Evolutionary conservation across 208 protist species (phyloP), one percentile per base, ranked within the genome.

Genomic region (Wallacemonas sp.): DNA sequence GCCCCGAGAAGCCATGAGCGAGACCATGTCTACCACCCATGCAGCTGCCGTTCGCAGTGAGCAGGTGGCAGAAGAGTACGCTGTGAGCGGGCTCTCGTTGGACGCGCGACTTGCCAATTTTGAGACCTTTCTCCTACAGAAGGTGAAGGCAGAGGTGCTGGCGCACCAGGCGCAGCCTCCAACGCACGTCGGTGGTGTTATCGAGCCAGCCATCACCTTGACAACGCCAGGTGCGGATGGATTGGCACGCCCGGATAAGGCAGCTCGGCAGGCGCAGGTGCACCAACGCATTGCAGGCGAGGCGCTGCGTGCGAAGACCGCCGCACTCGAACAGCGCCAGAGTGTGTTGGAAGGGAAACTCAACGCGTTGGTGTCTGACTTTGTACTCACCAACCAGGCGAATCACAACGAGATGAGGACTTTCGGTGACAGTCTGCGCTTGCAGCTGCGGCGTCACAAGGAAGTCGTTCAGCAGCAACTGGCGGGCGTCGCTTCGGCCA

Each of bases 41-140:
- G 22, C 27, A 5, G 55, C 55, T 5, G 15, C 37, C 55, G 13
- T 48, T 8, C 39, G 36, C 19, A 48, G 38, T n/a, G 38, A 62
- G 36, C 36, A 48, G 26, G 39, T 62, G 36, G 24, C 42, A 24
- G 30, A 21, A 5, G 39, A 62, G 22, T 62, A 48, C 29, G 55
- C 17, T 8, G 17, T 68, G 29, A 13, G 36, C 10, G 44, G 22
- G 27, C 32, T 21, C 22, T 66, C 66, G 4, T 6, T 78, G 33
- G 41, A 60, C 13, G 48, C 74, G 24, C 72, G 42, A 1, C 58
- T 84, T 32, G 41, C 45, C 2, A 39, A 30, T 15, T 82, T 88
- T 61, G 75, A 82, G 54, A 52, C 52, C 3, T 88, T 68, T 60
- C 67, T 84, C 30, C 73, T 88, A 41, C 44, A 57, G 24, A 74